Conservation (phyloP, 148 eudicot species). For the Rhododendron ferrugineum region DNA sequence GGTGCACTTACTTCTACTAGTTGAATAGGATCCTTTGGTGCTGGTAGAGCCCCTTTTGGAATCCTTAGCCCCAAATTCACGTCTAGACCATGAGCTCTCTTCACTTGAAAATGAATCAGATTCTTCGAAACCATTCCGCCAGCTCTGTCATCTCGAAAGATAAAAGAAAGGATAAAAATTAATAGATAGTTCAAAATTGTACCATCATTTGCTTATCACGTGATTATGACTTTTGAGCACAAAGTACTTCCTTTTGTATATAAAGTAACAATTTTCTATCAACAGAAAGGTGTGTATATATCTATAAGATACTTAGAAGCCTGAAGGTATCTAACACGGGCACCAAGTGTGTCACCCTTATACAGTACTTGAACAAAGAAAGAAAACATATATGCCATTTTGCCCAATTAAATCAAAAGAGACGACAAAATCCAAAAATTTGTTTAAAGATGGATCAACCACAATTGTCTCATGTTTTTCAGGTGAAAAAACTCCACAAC, state of each 20-base stretch:
- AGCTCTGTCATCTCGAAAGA: constrained; percentile 37
- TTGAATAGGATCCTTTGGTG: constrained; percentile 21
- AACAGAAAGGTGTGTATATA: neutral
- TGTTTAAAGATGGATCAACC: neutral
- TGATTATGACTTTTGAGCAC: neutral
- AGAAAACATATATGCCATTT: neutral
- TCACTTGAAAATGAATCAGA: constrained; percentile 34
- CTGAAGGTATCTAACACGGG: neutral
- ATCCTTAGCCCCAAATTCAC: constrained; percentile 28
- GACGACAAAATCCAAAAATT: neutral
- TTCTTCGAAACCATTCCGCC: constrained; percentile 31
- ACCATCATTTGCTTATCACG: neutral
- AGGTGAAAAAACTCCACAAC: neutral
- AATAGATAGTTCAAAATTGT: constrained; percentile 9
- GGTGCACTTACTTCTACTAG: constrained; percentile 38
- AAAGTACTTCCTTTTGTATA: neutral
- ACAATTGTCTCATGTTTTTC: neutral
- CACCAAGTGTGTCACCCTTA: neutral
- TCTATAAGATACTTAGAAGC: neutral
- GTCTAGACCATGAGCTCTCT: constrained; percentile 48
- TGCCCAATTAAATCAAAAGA: neutral
- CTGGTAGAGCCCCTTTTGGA: constrained; percentile 24
- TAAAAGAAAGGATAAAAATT: neutral
- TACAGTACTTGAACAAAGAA: neutral
- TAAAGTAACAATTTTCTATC: neutral